Percentiles rank a stretch among this genome's conserved stretches.
Conservation (phyloP, 2,329 filamentous ascomycete species). For the Ciborinia camelliae region DNA sequence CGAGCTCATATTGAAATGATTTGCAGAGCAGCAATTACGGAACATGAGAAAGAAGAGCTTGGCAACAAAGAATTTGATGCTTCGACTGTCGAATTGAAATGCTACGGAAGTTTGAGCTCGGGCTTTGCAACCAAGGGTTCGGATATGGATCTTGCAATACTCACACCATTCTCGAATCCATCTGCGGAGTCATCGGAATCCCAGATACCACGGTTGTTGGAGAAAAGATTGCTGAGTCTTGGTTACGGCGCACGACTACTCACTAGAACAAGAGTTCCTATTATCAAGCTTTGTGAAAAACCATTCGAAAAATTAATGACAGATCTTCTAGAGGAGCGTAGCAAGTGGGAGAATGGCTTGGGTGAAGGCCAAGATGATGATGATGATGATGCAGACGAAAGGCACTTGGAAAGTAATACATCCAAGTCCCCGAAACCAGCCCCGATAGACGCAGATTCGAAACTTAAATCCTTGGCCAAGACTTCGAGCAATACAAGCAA, state of each 20-base stretch:
- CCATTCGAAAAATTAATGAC: slow-evolving; percentile 59
- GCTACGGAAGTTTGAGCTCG: slow-evolving; percentile 78
- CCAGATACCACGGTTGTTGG: slow-evolving; percentile 68
- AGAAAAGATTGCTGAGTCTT: slow-evolving; percentile 67
- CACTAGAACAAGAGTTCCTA: slow-evolving; percentile 76
- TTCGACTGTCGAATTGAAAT: slow-evolving; percentile 63
- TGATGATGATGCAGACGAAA: slow-evolving; percentile 29
- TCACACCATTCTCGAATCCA: slow-evolving; percentile 59
- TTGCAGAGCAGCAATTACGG: slow-evolving; percentile 56
- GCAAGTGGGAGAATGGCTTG: slow-evolving; percentile 66
- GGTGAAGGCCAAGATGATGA: slow-evolving; percentile 29
- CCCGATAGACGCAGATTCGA: background rate
- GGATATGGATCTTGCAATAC: slow-evolving; percentile 82
- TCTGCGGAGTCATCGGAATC: slow-evolving; percentile 54
- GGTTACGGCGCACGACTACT: slow-evolving; percentile 75
- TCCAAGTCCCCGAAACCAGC: slow-evolving; percentile 6
- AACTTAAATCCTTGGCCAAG: background rate
- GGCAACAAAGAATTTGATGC: slow-evolving; percentile 48
- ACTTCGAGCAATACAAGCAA: background rate
- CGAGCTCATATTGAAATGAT: slow-evolving; percentile 61
- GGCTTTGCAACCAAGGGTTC: slow-evolving; percentile 86
- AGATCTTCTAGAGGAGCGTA: slow-evolving; percentile 61
- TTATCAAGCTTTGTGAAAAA: slow-evolving; percentile 79
- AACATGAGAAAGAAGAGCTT: slow-evolving; percentile 47
- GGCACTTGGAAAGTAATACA: background rate